Evolutionary conservation across 2,329 filamentous ascomycete species (phyloP), one percentile per base, ranked within the genome.

Genomic region (Setomelanomma holmii): DNA sequence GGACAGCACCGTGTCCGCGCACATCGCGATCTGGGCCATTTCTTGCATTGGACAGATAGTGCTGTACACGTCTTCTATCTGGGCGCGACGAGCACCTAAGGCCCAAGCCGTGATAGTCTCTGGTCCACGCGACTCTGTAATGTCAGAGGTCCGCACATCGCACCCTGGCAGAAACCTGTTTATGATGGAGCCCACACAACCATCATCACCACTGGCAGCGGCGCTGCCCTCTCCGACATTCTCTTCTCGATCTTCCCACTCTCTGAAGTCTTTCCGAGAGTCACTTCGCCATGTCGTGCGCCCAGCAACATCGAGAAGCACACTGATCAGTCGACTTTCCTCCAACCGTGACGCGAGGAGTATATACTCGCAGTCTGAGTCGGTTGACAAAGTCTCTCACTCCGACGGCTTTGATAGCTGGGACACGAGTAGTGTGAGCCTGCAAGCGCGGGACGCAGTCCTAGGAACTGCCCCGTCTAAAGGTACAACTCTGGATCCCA

Each of bases 371-470:
- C 68, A 73, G 49, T 56, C 55, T 35, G 60, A 66, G 38, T 69
- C 75, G 4, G 48, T 75, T 19, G 71, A 75, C 36, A 71, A 67
- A n/a, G 54, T 68, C 16, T 70, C 76, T 21, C 75, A 75, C 24
- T 69, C 74, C 2, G 86, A 89, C 55, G 84, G 84, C 1, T 91
- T 91, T 63, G 89, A 91, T 63, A 86, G 83, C 2, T 91, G 89
- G 89, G 88, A 91, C 64, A 90, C 87, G 0, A 89, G 87, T 0
- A 79, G 80, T 0, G 86, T 90, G 2, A 87, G 88, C 60, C 75
- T 83, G 2, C 83, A 87, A 58, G 83, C 81, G 60, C 81, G 85
- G 22, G 83, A 87, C 61, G 20, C 77, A 77, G 12, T 68, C 17
- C 42, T 67, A 44, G 63, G 69, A 45, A 55, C 39, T 66, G 64